Conservation (phyloP, 495 filamentous ascomycete species). For the Oleoguttula mirabilis region DNA sequence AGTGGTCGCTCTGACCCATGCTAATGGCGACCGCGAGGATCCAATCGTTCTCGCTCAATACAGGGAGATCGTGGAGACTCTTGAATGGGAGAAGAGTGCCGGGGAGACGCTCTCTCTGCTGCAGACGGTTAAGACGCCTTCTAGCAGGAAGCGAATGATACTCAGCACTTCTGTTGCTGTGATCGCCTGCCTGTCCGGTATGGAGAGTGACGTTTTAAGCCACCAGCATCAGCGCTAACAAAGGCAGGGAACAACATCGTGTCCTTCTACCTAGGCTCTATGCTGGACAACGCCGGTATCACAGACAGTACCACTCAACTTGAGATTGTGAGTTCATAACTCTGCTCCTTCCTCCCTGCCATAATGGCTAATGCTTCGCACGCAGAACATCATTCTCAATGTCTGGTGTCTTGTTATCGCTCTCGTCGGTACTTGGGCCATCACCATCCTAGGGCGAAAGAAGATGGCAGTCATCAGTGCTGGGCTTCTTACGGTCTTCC, state of each 20-base stretch:
- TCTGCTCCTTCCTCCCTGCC: no score
- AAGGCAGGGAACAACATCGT: constrained; percentile 26
- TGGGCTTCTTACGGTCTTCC: constrained; percentile 35
- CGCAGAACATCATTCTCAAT: no score
- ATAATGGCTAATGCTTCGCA: no score
- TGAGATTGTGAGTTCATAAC: no score
- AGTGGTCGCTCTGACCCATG: constrained; percentile 32
- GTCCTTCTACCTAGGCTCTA: constrained; percentile 20
- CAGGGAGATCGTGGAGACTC: constrained; percentile 26
- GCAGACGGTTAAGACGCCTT: constrained; percentile 21
- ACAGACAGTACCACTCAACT: constrained; percentile 14
- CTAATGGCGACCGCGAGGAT: constrained; percentile 43
- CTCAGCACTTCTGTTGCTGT: constrained; percentile 30
- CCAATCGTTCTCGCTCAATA: constrained; percentile 49
- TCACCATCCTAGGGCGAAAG: no score
- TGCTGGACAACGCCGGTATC: constrained; percentile 23
- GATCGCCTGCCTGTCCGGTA: no score
- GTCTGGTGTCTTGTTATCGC: no score
- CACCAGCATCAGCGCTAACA: constrained; percentile 26
- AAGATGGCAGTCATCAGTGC: no score
- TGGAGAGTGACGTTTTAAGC: no score
- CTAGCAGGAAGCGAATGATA: constrained; percentile 26
- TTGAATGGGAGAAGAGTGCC: constrained; percentile 21
- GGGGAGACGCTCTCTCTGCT: constrained; percentile 26
- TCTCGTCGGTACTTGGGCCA: no score